Evolutionary conservation across 1,284 basidiomycete genomes (phyloP), one percentile per base, ranked within the genome.

Genomic region (Cryptococcus hybrid): DNA sequence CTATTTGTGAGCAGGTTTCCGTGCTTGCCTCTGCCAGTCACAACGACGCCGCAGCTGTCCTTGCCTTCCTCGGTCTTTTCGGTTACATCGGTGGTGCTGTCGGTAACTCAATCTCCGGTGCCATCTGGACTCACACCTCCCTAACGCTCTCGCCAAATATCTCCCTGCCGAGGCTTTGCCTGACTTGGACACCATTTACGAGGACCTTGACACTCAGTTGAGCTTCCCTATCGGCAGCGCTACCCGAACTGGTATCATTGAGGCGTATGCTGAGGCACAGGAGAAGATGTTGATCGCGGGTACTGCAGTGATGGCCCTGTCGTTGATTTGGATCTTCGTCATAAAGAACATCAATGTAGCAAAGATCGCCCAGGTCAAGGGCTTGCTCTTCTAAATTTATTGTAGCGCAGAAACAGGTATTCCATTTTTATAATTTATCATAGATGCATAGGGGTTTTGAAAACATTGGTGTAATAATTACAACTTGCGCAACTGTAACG

Each of bases 81-180:
- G 70, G 69, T 11, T 74, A 78, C 64, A 61, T 71, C 54, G 78
- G 76, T 13, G 71, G 70, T 7, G 72, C 75, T 1, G 58, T 78
- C 47, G 77, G 77, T 30, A 65, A 65, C 52, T 59, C 68, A 4
- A 67, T 78, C 59, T 78, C 76, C 5, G 78, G 76, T 34, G 76
- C 77, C 7, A 77, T 80, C 61, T 80, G 79, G 79, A 79, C 79
- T 6, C 57, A 79, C 57, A 69, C 72, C 2, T 80, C 1, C 76
- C 77, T 47, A 53, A 54, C 5, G 60, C 64, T 37, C 64, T 79
- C 15, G 42, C 57, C 35, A 36, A 52, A 15, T 56, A 63, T 3
- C 62, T 79, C 5, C 62, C 79, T 34, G 72, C 68, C 37, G 68
- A 70, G 7, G 63, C 73, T 0, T 53, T 75, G 2, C 69, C 64